A percentile compares a stretch with the other conserved stretches of the same genome.
Evolutionary conservation across 2,329 filamentous ascomycete species (phyloP).

Genomic region (Colletotrichum limetticola): DNA sequence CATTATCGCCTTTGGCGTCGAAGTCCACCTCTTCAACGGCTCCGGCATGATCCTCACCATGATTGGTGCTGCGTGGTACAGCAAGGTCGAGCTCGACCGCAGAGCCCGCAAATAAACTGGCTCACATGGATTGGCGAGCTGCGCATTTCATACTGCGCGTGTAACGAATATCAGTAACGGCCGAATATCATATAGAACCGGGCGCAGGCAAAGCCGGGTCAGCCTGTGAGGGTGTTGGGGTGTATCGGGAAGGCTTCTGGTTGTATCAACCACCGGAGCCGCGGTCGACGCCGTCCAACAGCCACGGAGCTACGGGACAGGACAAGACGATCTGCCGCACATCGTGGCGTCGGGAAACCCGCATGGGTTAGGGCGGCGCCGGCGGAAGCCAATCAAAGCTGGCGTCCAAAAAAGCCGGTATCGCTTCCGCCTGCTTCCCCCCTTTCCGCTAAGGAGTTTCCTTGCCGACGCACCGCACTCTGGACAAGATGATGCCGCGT

Average conservation of each 20-base stretch:
- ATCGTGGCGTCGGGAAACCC: neutral
- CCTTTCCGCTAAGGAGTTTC: neutral
- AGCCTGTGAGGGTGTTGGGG: neutral
- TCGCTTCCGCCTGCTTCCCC: neutral
- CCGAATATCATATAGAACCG: slow-evolving; percentile 26
- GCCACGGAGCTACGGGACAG: neutral
- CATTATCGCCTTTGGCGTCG: slow-evolving; percentile 63
- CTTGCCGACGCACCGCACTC: neutral
- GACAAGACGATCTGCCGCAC: neutral
- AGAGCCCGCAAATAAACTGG: slow-evolving; percentile 44
- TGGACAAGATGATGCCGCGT: neutral
- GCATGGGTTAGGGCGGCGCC: neutral
- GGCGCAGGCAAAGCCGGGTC: slow-evolving; percentile 16
- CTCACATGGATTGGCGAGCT: neutral
- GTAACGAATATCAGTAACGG: slow-evolving; percentile 35
- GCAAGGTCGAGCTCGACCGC: slow-evolving; percentile 64
- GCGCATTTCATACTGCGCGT: slow-evolving; percentile 6
- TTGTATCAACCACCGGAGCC: neutral
- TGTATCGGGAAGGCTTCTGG: slow-evolving; percentile 11
- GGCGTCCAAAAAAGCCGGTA: neutral
- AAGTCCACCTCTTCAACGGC: slow-evolving; percentile 63
- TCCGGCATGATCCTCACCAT: slow-evolving; percentile 66
- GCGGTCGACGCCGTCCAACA: neutral
- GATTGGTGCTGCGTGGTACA: slow-evolving; percentile 66
- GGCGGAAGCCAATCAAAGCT: slow-evolving; percentile 8